Evolutionary conservation across 2,329 filamentous ascomycete species (phyloP), one percentile per base, ranked within the genome.

Genomic region (Scytalidium lignicola): DNA sequence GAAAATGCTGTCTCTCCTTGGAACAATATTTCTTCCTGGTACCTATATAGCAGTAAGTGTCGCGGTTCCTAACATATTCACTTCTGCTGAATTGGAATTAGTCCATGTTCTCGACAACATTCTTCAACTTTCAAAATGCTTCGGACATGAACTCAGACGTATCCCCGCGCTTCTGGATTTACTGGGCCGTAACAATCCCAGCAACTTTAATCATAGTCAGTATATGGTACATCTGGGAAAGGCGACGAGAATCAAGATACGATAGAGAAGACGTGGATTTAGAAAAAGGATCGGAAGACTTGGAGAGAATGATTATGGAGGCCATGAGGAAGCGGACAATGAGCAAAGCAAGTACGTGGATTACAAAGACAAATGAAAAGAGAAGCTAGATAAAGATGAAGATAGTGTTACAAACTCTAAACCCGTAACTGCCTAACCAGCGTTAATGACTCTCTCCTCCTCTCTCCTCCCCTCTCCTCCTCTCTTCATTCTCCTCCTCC

Each of bases 51-150:
- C 81, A 8, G 23, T 26, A 26, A 26, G 23, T 26, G n/a, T n/a
- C n/a, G 37, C 32, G 18, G 48, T 22, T 20, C n/a, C n/a, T n/a
- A n/a, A n/a, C n/a, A n/a, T n/a, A n/a, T n/a, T n/a, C n/a, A n/a
- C n/a, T n/a, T n/a, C n/a, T n/a, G n/a, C n/a, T n/a, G n/a, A n/a
- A n/a, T n/a, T n/a, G n/a, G n/a, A n/a, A n/a, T n/a, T 10, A 26
- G 23, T 84, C 81, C 0, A 70, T 85, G 18, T 85, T 85, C 57
- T 78, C 75, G 68, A 85, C 83, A 79, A 79, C 79, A 0, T 85
- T 85, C 62, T 85, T 85, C 68, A 75, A 84, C 65, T 84, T 83
- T 55, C 74, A 74, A 41, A 26, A 26, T 10, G 5, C 23, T 10
- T 26, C 23, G 6, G 23, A 26, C 23, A 10, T 10, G 10, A 26